Conservation (phyloP, 345 rosid species). For the Lagerstroemia speciosa region DNA sequence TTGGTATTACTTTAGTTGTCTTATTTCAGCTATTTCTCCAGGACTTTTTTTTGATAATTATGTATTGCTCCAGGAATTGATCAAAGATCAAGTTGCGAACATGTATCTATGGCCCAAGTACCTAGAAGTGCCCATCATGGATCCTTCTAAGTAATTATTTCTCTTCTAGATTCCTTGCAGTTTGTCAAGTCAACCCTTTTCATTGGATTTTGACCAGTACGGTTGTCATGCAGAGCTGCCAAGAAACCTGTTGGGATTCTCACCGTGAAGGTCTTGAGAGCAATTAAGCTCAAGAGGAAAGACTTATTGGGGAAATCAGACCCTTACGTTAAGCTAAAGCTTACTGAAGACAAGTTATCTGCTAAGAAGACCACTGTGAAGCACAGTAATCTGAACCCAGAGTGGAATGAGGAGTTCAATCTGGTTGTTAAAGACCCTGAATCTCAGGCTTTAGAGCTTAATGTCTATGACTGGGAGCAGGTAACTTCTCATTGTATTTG, state of each 20-base stretch:
- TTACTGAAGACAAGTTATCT: conserved; percentile 67
- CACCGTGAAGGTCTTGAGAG: conserved; percentile 59
- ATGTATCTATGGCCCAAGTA: conserved; percentile 97
- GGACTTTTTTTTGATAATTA: too few relatives aligned
- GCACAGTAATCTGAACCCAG: conserved; percentile 80
- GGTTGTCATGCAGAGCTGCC: conserved; percentile 39
- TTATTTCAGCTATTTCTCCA: conserved; percentile 3
- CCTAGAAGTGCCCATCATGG: conserved; percentile 67
- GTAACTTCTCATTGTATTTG: conserved; percentile 19
- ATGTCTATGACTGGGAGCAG: conserved; percentile 91
- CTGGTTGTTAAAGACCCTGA: conserved; percentile 72
- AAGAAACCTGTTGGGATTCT: conserved; percentile 84
- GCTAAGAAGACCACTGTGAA: conserved; percentile 72
- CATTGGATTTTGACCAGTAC: conserved; percentile 1
- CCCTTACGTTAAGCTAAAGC: conserved; percentile 79
- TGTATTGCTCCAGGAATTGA: conserved; percentile 71
- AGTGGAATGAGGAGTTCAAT: conserved; percentile 85
- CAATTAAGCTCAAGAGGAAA: conserved; percentile 68
- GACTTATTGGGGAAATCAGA: conserved; percentile 86
- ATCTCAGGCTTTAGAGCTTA: conserved; percentile 50
- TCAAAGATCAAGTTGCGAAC: conserved; percentile 87
- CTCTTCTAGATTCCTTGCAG: not conserved
- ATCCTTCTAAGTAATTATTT: conserved; percentile 55
- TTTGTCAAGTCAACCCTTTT: not conserved
- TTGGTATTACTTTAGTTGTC: not conserved